A percentile compares a stretch with the other conserved stretches of the same genome.
Conservation (phyloP, 1,139 yeast species). For the Taphrina pruni region DNA sequence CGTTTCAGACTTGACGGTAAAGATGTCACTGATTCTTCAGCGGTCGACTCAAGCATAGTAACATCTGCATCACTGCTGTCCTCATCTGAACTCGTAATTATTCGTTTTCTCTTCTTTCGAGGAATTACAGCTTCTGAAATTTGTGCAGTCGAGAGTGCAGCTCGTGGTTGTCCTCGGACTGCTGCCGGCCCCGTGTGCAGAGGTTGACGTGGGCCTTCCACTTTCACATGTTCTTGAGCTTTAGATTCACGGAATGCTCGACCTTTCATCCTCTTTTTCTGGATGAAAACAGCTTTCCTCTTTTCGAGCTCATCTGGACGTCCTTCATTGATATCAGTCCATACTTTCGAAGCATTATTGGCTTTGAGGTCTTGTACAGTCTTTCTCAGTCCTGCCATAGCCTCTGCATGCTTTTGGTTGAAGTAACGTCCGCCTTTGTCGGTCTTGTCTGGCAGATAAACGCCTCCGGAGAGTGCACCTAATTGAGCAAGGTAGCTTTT, state of each 20-base stretch:
- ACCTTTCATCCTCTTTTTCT: slow-evolving; percentile 14
- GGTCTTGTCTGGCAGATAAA: slow-evolving; percentile 33
- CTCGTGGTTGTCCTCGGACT: too few species aligned
- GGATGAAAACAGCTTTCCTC: slow-evolving; percentile 8
- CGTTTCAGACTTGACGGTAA: not conserved
- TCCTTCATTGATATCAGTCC: slow-evolving; percentile 11
- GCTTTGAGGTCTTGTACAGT: slow-evolving; percentile 17
- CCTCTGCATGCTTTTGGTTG: slow-evolving; percentile 36
- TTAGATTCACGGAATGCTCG: slow-evolving; percentile 22
- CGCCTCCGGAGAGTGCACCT: slow-evolving; percentile 41
- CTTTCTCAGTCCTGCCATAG: slow-evolving; percentile 17
- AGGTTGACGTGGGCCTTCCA: too few species aligned
- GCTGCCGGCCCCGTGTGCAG: too few species aligned
- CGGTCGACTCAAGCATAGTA: not conserved
- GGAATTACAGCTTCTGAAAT: not conserved
- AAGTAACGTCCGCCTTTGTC: slow-evolving; percentile 41
- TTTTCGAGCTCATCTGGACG: slow-evolving; percentile 29
- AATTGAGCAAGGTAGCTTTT: slow-evolving; percentile 31
- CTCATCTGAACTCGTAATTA: not conserved
- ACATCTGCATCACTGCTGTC: not conserved
- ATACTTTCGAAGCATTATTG: slow-evolving; percentile 31
- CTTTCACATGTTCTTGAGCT: not conserved
- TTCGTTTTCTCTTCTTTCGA: not conserved
- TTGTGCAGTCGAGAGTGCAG: not conserved
- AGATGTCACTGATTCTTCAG: not conserved